Evolutionary conservation across 139 green algal genomes (phyloP).

Genomic region (Coelastrella sp.): DNA sequence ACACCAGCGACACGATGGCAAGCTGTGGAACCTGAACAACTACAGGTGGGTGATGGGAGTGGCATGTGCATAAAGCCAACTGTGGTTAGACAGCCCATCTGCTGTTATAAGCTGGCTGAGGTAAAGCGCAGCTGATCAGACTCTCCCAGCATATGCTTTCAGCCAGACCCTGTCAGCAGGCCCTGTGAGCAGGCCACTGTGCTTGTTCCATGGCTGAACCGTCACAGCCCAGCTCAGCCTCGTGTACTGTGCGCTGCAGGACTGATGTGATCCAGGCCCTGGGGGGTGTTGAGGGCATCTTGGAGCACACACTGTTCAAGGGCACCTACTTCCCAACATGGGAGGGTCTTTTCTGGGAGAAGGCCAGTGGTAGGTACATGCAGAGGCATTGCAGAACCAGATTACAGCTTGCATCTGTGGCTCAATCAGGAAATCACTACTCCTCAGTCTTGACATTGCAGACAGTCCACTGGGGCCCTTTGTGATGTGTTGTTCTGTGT

Average conservation of each 20-base stretch:
- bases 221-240: not conserved
- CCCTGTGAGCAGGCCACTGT: not conserved
- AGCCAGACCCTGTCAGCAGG: too few species aligned
- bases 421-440: too few species aligned
- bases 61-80: too few species aligned
- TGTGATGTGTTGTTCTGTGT: not conserved
- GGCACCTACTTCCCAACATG: conserved; percentile 99
- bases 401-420: not conserved
- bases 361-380: conserved; percentile 68
- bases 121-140: too few species aligned
- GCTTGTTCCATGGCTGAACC: not conserved
- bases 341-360: conserved; percentile 99
- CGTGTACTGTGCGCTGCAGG: conserved; percentile 2
- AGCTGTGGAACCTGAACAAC: conserved; percentile 99
- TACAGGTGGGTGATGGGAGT: conserved; percentile 73
- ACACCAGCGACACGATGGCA: conserved; percentile 99
- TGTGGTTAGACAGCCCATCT: too few species aligned
- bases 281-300: conserved; percentile 98
- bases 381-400: not conserved
- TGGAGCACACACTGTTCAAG: conserved; percentile 99
- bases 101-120: too few species aligned
- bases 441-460: too few species aligned
- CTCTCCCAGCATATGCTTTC: too few species aligned
- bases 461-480: too few species aligned
- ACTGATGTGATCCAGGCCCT: conserved; percentile 79